Base-by-base conservation (phyloP, 805 yeast species). In the Kodamaea kakaduensis region DNA sequence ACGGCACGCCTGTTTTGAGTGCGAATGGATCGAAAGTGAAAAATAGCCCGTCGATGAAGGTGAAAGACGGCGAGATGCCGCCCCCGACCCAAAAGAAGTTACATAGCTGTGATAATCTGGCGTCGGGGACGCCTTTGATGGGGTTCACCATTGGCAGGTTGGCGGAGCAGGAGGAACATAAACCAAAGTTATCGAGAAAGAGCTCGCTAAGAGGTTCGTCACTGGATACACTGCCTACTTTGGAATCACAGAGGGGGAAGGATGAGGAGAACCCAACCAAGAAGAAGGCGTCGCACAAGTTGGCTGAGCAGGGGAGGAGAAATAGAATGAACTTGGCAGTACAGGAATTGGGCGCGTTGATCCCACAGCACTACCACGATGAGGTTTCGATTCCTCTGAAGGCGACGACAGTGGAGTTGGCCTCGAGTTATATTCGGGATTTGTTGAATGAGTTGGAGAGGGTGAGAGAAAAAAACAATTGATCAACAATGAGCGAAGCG, bases 221-320 rank as follows among this genome's bases (percentile, higher is more conserved):
- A 9, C 41, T 34, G 33, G 47, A 43, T 6, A 21, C 45, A 3
- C 35, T 35, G 33, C 44, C 45, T 10, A 36, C 26, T 10, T 15
- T 37, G 6, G 28, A 31, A 10, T 25, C 38, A 9, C 32, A 31
- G 23, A 27, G 24, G 14, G 38, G 35, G 9, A 27, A 33, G 13
- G 26, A 32, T 26, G 45, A 40, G 12, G 52, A 61, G 25, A 58
- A 65, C 36, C 73, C 75, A 2, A 57, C 63, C 8, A 68, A 73
- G 18, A 81, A 83, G 54, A 79, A 81, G 48, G 75, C 82, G 2
- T 75, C 77, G 26, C 98, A 90, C 59, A 89, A 90, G 55, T 71
- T 86, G 10, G 97, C 98, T 0, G 98, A 90, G 60, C 97, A 93
- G 59, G 97, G 96, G 10, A 72, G 98, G 35, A 74, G 98, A 48